Percentiles rank a stretch among this genome's conserved stretches.
These are phyloP conservation scores for Euphorbia celastroides DNA, from an alignment of 441 rosid genomes.

Conservation along the genomic window DNA sequence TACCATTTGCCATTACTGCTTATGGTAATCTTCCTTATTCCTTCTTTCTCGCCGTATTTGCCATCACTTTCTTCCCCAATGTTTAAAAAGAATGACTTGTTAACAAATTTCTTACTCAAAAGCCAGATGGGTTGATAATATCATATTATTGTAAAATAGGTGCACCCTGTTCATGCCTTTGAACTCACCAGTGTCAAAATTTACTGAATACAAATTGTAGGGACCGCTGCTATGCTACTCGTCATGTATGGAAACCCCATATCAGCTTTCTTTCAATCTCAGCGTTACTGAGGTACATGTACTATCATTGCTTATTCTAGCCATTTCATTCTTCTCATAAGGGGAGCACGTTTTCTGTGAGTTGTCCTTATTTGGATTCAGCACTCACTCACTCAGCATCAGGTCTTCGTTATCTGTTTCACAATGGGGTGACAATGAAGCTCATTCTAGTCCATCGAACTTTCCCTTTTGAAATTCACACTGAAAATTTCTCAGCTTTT, in stretches of 20 bases:
- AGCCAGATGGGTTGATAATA: background rate
- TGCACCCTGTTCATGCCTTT: slow-evolving; percentile 8
- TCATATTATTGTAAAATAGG: too few species aligned
- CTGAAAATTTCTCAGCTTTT: slow-evolving; percentile 13
- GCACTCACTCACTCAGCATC: too few species aligned
- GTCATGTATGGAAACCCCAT: slow-evolving; percentile 70
- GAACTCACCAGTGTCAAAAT: slow-evolving; percentile 2
- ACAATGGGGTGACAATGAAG: background rate
- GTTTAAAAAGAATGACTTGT: background rate
- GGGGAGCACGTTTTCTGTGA: background rate
- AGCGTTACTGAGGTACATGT: slow-evolving; percentile 54
- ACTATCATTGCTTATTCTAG: background rate
- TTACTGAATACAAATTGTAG: slow-evolving; percentile 31
- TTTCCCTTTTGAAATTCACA: slow-evolving; percentile 14
- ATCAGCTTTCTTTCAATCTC: slow-evolving; percentile 65
- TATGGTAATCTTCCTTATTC: slow-evolving; percentile 48
- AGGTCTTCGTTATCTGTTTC: background rate
- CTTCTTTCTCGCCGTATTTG: background rate
- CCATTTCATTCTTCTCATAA: background rate
- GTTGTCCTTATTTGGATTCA: background rate
- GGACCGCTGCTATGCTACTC: slow-evolving; percentile 91
- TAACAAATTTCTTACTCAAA: background rate
- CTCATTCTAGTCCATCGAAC: background rate
- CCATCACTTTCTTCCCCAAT: background rate
- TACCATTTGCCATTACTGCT: slow-evolving; percentile 83